These are phyloP conservation scores for Aureobasidium sp. DNA, from an alignment of 2,329 filamentous ascomycete genomes.

Conservation along the genomic window DNA sequence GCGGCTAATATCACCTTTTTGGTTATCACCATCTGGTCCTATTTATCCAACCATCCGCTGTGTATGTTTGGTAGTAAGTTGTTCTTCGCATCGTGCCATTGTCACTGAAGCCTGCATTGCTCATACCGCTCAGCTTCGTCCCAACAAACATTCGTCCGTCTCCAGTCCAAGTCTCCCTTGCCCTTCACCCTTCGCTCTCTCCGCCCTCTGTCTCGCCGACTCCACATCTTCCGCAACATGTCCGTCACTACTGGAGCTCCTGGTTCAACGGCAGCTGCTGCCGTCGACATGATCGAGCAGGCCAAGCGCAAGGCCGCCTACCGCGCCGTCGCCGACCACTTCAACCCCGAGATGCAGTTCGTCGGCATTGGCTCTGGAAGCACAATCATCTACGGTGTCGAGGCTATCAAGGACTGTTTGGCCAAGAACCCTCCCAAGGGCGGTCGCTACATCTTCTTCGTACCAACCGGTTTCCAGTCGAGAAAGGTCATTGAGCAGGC, in stretches of 20 bases:
- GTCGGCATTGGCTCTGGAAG: slow-evolving; percentile 77
- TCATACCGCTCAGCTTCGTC: slow-evolving; percentile 2
- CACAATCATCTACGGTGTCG: slow-evolving; percentile 78
- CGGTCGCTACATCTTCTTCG: slow-evolving; percentile 65
- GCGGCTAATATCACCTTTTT: slow-evolving; percentile 7
- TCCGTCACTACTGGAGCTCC: neutral
- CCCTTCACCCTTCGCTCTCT: neutral
- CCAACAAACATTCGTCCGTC: slow-evolving; percentile 6
- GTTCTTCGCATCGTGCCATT: neutral
- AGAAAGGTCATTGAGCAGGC: slow-evolving; percentile 77
- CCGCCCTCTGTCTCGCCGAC: neutral
- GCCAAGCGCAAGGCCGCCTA: slow-evolving; percentile 71
- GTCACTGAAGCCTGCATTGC: neutral
- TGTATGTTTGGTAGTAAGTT: neutral
- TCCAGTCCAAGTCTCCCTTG: neutral
- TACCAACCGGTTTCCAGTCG: slow-evolving; percentile 82
- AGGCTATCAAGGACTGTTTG: slow-evolving; percentile 62
- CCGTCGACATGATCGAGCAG: slow-evolving; percentile 47
- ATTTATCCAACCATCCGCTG: neutral
- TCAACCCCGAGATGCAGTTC: slow-evolving; percentile 52
- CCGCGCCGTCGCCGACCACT: slow-evolving; percentile 67
- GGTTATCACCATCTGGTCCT: neutral
- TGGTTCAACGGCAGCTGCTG: neutral
- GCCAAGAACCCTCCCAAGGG: slow-evolving; percentile 29
- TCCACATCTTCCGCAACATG: slow-evolving; percentile 8